Evolutionary conservation across 495 filamentous ascomycete species (phyloP).

Genomic region (Copromyces sp.): DNA sequence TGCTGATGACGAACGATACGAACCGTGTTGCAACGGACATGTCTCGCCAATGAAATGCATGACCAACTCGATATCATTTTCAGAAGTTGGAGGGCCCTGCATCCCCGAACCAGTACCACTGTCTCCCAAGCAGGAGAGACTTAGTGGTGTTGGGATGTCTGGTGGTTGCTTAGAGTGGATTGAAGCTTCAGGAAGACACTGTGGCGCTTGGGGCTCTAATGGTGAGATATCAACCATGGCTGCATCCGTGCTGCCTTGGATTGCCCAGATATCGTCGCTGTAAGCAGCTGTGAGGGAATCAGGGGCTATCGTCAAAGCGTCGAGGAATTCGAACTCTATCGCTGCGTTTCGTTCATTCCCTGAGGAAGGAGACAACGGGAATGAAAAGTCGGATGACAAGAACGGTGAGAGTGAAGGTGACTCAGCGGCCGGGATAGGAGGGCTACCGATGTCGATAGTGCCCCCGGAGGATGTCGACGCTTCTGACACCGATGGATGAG

Average conservation of each 20-base stretch:
- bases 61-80: conserved; percentile 1
- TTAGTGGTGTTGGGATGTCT: background rate
- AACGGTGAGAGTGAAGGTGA: background rate
- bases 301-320: background rate
- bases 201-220: background rate
- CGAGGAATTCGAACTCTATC: conserved; percentile 1
- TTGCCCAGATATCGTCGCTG: background rate
- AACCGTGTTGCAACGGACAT: background rate
- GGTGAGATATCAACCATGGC: background rate
- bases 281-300: background rate
- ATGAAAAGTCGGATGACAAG: background rate
- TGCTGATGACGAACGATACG: background rate
- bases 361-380: background rate
- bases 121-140: background rate
- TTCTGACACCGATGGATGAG: background rate
- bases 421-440: background rate
- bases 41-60: conserved; percentile 2
- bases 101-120: background rate
- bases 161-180: background rate
- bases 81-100: background rate
- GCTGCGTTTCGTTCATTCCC: background rate
- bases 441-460: background rate
- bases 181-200: background rate
- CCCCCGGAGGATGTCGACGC: background rate
- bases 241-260: background rate